Percentiles rank a stretch among this genome's conserved stretches.
Conservation (phyloP, 441 rosid genomes). For the Euphorbia neoarborescens region DNA sequence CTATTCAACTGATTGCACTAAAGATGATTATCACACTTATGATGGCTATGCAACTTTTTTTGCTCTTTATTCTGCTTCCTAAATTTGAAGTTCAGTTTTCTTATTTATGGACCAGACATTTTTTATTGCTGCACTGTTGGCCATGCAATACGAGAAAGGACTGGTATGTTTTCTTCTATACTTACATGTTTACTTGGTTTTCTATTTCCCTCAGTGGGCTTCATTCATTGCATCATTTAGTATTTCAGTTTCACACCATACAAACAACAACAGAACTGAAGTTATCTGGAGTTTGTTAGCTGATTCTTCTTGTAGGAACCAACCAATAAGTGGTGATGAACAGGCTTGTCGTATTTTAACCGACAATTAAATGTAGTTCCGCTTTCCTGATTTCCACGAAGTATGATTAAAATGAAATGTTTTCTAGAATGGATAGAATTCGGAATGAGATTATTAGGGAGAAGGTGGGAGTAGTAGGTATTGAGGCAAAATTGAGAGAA, state of each 20-base stretch:
- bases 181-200: no score
- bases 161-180: constrained; percentile 55
- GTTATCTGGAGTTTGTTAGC: not conserved
- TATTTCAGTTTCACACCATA: not conserved
- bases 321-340: not conserved
- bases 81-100: constrained; percentile 14
- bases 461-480: no score
- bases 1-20: not conserved
- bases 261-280: not conserved
- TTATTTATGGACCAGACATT: constrained; percentile 56
- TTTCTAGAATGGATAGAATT: no score
- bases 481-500: no score
- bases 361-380: not conserved
- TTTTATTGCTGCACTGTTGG: constrained; percentile 90
- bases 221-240: not conserved
- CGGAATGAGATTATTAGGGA: no score
- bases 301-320: not conserved
- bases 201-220: not conserved
- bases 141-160: constrained; percentile 92
- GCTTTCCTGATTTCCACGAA: not conserved
- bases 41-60: not conserved
- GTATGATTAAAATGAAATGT: not conserved
- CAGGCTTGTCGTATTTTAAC: not conserved
- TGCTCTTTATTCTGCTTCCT: constrained; percentile 3
- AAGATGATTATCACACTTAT: not conserved